These are phyloP conservation scores for Vanrija humicola DNA, from an alignment of 1,284 basidiomycete species.

Conservation along the genomic window DNA sequence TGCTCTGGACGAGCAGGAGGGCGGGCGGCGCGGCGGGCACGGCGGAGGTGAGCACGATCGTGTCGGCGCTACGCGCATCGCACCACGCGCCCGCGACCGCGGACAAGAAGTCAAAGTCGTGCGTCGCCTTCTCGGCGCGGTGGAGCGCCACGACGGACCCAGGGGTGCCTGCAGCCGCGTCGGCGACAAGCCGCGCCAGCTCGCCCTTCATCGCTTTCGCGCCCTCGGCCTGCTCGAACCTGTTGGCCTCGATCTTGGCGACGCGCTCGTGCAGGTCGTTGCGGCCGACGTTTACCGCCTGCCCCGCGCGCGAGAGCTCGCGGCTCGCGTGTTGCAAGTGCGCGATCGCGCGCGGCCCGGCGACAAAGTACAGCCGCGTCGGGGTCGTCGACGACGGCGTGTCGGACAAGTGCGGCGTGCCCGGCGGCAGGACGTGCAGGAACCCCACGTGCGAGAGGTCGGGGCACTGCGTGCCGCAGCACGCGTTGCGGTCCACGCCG, in stretches of 20 bases:
- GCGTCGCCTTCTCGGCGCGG: conserved; percentile 26
- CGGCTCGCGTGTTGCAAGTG: conserved; percentile 59
- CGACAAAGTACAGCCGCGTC: conserved; percentile 71
- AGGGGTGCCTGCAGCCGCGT: conserved; percentile 52
- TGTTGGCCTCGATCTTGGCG: conserved; percentile 54
- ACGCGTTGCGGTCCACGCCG: conserved; percentile 71
- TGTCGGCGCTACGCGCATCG: conserved; percentile 12
- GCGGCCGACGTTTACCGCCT: conserved; percentile 53
- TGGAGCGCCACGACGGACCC: no score
- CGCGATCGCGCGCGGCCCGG: conserved; percentile 68
- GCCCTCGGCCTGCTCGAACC: conserved; percentile 60
- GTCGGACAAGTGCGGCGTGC: conserved; percentile 51
- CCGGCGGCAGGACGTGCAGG: conserved; percentile 47
- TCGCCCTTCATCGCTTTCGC: conserved; percentile 64
- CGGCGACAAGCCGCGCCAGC: conserved; percentile 60
- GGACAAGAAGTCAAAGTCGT: conserved; percentile 42
- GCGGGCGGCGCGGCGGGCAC: conserved; percentile 21
- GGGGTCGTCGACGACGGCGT: conserved; percentile 53
- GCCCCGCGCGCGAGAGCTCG: conserved; percentile 57
- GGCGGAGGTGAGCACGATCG: conserved; percentile 48
- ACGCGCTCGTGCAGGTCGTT: conserved; percentile 64
- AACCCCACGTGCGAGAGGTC: conserved; percentile 34
- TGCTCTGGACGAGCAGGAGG: conserved; percentile 60
- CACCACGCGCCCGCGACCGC: conserved; percentile 2
- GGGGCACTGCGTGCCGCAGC: conserved; percentile 73